phyloP scores from a whole-genome alignment of 2,329 filamentous ascomycete genomes.

The Colletotrichum euphorbiae region DNA sequence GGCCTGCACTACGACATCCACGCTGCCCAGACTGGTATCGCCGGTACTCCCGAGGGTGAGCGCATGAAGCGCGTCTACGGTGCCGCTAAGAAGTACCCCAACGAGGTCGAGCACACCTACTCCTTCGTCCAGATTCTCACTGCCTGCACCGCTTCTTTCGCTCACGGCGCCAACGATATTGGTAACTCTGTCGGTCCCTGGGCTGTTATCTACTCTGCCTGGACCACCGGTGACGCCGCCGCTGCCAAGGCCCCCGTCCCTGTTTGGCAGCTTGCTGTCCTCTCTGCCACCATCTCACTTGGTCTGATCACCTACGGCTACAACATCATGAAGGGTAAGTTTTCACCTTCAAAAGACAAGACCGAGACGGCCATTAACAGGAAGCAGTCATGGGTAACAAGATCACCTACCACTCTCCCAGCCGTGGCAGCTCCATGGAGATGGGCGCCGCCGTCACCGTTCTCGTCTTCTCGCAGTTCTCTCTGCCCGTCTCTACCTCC shows the following conservation, averaged over 20 bases:
- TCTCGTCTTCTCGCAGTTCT: slow-evolving; percentile 80
- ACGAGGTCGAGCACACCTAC: slow-evolving; percentile 77
- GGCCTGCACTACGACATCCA: slow-evolving; percentile 87
- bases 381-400: slow-evolving; percentile 81
- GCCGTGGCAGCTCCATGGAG: slow-evolving; percentile 77
- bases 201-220: slow-evolving; percentile 77
- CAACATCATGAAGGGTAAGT: slow-evolving; percentile 83
- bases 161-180: slow-evolving; percentile 83
- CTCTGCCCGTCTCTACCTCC: slow-evolving; percentile 79
- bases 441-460: slow-evolving; percentile 83
- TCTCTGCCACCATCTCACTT: slow-evolving; percentile 71
- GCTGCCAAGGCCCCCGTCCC: slow-evolving; percentile 74
- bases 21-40: slow-evolving; percentile 76
- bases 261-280: slow-evolving; percentile 81
- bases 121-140: slow-evolving; percentile 75
- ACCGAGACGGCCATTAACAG: slow-evolving; percentile 38
- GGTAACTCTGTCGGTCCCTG: slow-evolving; percentile 77
- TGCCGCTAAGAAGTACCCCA: slow-evolving; percentile 72
- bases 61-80: slow-evolving; percentile 78
- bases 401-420: slow-evolving; percentile 75
- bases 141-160: slow-evolving; percentile 78
- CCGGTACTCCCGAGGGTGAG: slow-evolving; percentile 77
- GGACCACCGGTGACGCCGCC: slow-evolving; percentile 71
- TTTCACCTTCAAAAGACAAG: no score
- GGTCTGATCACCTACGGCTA: slow-evolving; percentile 82